Conservation (phyloP, 305 asterid genomes). For the Caryopteris hybrid region DNA sequence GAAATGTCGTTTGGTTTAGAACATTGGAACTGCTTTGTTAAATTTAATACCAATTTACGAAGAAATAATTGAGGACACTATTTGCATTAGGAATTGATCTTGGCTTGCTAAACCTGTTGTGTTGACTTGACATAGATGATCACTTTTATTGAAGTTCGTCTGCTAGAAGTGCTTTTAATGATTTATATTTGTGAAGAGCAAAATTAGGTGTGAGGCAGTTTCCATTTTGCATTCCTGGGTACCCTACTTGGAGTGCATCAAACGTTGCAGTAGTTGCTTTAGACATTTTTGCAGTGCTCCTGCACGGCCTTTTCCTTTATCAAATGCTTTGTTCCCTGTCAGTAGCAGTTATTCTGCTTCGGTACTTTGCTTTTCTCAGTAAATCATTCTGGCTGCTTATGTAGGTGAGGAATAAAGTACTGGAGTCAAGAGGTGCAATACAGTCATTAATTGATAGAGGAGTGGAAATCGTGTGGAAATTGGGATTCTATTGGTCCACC, state of each 20-base stretch:
- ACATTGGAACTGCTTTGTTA: neutral
- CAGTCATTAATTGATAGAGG: conserved; percentile 87
- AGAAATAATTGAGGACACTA: no score
- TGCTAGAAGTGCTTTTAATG: neutral
- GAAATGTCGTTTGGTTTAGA: neutral
- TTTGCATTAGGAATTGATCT: no score
- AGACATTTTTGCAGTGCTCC: neutral
- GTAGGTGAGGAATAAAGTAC: conserved; percentile 84
- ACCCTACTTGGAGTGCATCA: neutral
- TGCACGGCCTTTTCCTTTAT: neutral
- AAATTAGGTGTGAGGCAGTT: neutral
- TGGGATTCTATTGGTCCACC: conserved; percentile 89
- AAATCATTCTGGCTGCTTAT: conserved; percentile 14
- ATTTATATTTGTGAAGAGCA: neutral
- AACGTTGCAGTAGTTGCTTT: neutral
- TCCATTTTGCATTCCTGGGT: neutral
- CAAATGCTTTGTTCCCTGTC: neutral
- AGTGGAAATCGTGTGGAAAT: conserved; percentile 88
- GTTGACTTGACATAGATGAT: neutral
- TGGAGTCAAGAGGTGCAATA: conserved; percentile 84
- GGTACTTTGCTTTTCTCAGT: neutral
- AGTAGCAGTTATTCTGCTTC: conserved; percentile 1
- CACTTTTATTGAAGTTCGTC: neutral
- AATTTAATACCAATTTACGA: neutral
- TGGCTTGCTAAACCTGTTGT: neutral